Conservation (phyloP, 331 rosid species). For the Quercus tomentella region DNA sequence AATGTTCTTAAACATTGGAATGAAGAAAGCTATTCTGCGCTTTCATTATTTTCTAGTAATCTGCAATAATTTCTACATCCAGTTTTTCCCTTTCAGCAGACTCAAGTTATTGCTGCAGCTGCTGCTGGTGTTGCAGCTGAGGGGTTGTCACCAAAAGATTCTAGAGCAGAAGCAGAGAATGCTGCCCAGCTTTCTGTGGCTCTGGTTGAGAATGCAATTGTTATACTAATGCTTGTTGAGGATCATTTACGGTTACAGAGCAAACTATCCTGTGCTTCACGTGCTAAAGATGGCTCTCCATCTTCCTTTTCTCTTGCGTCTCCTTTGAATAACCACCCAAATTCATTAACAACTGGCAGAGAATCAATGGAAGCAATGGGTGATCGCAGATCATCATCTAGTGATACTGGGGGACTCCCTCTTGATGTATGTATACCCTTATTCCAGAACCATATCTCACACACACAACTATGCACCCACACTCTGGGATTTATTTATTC, state of each 20-base stretch:
- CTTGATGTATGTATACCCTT: slow-evolving; percentile 56
- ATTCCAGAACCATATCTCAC: neutral
- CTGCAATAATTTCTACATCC: slow-evolving; percentile 32
- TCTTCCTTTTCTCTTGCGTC: slow-evolving; percentile 76
- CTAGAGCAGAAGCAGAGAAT: slow-evolving; percentile 90
- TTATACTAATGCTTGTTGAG: slow-evolving; percentile 98
- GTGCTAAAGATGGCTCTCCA: slow-evolving; percentile 51
- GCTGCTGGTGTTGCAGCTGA: slow-evolving; percentile 96
- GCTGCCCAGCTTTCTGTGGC: slow-evolving; percentile 94
- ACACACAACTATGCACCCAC: neutral
- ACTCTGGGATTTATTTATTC: neutral
- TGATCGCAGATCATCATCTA: slow-evolving; percentile 44
- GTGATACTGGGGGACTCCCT: slow-evolving; percentile 66
- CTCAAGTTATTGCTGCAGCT: slow-evolving; percentile 93
- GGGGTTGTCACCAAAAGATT: slow-evolving; percentile 75
- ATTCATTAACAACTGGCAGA: slow-evolving; percentile 25
- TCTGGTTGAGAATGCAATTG: slow-evolving; percentile 93
- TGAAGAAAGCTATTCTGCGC: slow-evolving; percentile 7
- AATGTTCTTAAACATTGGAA: neutral
- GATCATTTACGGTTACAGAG: slow-evolving; percentile 94
- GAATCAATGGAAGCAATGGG: slow-evolving; percentile 44
- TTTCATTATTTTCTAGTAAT: slow-evolving; percentile 12
- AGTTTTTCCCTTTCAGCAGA: slow-evolving; percentile 58
- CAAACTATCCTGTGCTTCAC: slow-evolving; percentile 60
- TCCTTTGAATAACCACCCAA: slow-evolving; percentile 46